A percentile compares a stretch with the other conserved stretches of the same genome.
Conservation (phyloP, 2,329 filamentous ascomycete species). For the Blastomyces silverae region DNA sequence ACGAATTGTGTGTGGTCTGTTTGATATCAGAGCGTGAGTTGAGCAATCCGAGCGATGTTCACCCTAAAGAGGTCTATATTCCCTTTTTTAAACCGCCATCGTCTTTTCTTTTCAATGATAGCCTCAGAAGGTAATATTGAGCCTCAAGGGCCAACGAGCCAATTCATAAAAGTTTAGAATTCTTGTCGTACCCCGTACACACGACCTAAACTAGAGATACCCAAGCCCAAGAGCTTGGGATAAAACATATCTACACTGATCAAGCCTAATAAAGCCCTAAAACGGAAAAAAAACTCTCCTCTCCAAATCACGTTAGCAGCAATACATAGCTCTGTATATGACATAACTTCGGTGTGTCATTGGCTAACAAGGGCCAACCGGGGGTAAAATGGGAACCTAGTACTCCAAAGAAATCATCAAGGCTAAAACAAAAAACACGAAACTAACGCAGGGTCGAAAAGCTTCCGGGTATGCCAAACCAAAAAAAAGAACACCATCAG, state of each 20-base stretch:
- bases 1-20: neutral
- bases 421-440: constrained; percentile 16
- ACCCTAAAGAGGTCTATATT: neutral
- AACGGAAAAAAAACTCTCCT: neutral
- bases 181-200: constrained; percentile 16
- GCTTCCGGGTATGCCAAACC: constrained; percentile 8
- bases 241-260: neutral
- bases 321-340: constrained; percentile 13
- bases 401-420: constrained; percentile 18
- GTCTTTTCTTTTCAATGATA: neutral
- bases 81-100: neutral
- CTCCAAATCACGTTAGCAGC: constrained; percentile 3
- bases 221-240: constrained; percentile 16
- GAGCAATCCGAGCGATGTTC: neutral
- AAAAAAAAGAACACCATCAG: neutral
- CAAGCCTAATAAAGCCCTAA: neutral
- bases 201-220: constrained; percentile 12
- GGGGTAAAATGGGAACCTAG: constrained; percentile 22
- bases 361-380: constrained; percentile 10
- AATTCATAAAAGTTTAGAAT: neutral
- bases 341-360: neutral
- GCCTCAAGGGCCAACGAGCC: neutral
- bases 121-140: neutral
- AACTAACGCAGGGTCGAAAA: neutral
- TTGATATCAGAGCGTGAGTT: neutral